These are phyloP conservation scores for Candida sakaeoensis DNA, from an alignment of 805 yeast genomes.

Conservation along the genomic window DNA sequence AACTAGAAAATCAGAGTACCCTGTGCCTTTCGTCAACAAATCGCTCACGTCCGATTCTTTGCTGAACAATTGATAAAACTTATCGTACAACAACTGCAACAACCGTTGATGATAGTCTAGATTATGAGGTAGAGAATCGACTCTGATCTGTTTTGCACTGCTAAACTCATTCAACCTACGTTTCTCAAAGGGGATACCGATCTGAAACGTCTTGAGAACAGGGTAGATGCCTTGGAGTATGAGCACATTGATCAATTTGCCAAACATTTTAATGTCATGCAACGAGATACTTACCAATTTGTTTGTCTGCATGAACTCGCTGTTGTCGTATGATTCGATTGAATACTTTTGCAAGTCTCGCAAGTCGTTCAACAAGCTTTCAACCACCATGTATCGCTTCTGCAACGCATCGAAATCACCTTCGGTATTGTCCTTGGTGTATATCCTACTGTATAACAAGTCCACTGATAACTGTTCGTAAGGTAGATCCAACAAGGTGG, in stretches of 20 bases:
- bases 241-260: slow-evolving; percentile 58
- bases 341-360: slow-evolving; percentile 37
- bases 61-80: slow-evolving; percentile 31
- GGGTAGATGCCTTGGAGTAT: slow-evolving; percentile 72
- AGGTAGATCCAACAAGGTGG: slow-evolving; percentile 19
- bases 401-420: neutral
- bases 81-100: slow-evolving; percentile 25
- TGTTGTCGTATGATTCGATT: slow-evolving; percentile 12
- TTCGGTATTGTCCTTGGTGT: too few species aligned
- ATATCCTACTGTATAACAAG: slow-evolving; percentile 12
- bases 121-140: slow-evolving; percentile 14
- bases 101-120: slow-evolving; percentile 15
- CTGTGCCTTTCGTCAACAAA: slow-evolving; percentile 60
- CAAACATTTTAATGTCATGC: slow-evolving; percentile 78
- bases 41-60: slow-evolving; percentile 48
- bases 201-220: slow-evolving; percentile 46
- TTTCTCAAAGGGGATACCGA: slow-evolving; percentile 63
- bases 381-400: slow-evolving; percentile 18
- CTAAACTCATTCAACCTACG: slow-evolving; percentile 52
- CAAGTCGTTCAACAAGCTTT: slow-evolving; percentile 34
- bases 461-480: slow-evolving; percentile 22
- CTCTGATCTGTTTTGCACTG: slow-evolving; percentile 20
- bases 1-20: slow-evolving; percentile 57
- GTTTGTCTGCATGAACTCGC: slow-evolving; percentile 17
- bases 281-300: slow-evolving; percentile 63